These are phyloP conservation scores for Tulasnella calospora DNA, from an alignment of 768 basidiomycete genomes.

Conservation along the genomic window DNA sequence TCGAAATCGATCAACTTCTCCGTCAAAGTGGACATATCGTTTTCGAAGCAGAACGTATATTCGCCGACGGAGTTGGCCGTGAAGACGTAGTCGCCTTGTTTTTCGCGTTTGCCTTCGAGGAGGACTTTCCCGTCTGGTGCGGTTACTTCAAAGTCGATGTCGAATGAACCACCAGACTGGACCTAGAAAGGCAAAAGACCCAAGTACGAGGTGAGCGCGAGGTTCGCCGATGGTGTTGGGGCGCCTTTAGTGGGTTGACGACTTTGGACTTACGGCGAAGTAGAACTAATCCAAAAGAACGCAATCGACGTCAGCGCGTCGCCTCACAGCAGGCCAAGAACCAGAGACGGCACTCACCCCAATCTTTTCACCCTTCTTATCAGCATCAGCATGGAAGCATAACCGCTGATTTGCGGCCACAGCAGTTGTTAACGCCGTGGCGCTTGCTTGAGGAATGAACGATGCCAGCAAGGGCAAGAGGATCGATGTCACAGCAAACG, in stretches of 20 bases:
- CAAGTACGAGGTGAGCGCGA: background rate
- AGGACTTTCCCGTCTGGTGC: conserved; percentile 85
- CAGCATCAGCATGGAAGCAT: conserved; percentile 95
- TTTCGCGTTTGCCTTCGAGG: conserved; percentile 81
- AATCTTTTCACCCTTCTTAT: conserved; percentile 90
- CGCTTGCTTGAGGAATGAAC: conserved; percentile 31
- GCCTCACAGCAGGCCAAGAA: background rate
- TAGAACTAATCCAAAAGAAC: conserved; percentile 64
- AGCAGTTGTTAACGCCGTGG: conserved; percentile 72
- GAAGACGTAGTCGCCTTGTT: conserved; percentile 94
- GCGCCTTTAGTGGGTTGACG: background rate
- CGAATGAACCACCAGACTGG: conserved; percentile 95
- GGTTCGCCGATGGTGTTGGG: background rate
- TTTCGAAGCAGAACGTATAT: conserved; percentile 96
- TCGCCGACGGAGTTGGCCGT: conserved; percentile 89
- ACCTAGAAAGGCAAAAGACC: conserved; percentile 47
- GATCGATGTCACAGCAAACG: conserved; percentile 4
- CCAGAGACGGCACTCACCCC: conserved; percentile 50
- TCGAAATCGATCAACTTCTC: conserved; percentile 93
- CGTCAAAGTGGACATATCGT: conserved; percentile 91
- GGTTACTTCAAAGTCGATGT: conserved; percentile 89
- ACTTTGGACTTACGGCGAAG: conserved; percentile 67
- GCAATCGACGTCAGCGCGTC: conserved; percentile 20
- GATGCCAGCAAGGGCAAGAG: background rate
- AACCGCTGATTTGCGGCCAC: conserved; percentile 73